Base-by-base conservation (phyloP, 352 stramenopile genomes). In the Phytophthora lateralis region DNA sequence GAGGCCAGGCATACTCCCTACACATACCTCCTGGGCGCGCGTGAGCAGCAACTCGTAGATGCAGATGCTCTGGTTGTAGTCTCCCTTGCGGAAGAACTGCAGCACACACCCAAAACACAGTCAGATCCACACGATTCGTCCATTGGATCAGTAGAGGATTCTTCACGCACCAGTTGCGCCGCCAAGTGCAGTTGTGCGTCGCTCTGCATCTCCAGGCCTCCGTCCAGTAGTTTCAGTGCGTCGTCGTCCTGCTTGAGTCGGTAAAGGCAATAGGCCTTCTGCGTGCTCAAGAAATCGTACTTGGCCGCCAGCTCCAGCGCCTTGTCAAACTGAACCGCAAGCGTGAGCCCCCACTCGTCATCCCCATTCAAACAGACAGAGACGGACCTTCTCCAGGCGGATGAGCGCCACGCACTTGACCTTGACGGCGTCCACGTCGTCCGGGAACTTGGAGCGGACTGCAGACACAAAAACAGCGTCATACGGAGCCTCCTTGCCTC, bases 321-420 rank as follows among this genome's bases (percentile, higher is more conserved):
- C 62, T 95, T 95, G 60, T 95, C 86, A 62, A 92, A 91, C 83
- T 94, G 11, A 35, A 41, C 18, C 18, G 5, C 60, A 24, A 4
- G 35, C 48, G 43, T 63, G 11, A 69, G 44, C 32, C 30, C 32
- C 15, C 14, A 37, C 26, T 30, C 27, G 17, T 24, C 17, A 1
- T 9, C 29, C 39, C 39, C 38, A 44, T 44, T 24, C 46, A 43
- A 8, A 2, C 1, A 15, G 10, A 11, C 2, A 14, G 17, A 49
- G 34, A 10, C 55, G 8, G 46, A 90, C 85, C 73, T 95, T 93
- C 47, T 90, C 80, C 39, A 90, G 53, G 24, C 80, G 84, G 49
- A 95, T 93, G 37, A 94, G 82, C 56, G 86, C 81, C 32, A 93
- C 66, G 51, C 80, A 91, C 71, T 95, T 91, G 69, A 88, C 84